A percentile compares a stretch with the other conserved stretches of the same genome.
Conservation (phyloP, 1,284 basidiomycete genomes). For the Xanthoconium separans region DNA sequence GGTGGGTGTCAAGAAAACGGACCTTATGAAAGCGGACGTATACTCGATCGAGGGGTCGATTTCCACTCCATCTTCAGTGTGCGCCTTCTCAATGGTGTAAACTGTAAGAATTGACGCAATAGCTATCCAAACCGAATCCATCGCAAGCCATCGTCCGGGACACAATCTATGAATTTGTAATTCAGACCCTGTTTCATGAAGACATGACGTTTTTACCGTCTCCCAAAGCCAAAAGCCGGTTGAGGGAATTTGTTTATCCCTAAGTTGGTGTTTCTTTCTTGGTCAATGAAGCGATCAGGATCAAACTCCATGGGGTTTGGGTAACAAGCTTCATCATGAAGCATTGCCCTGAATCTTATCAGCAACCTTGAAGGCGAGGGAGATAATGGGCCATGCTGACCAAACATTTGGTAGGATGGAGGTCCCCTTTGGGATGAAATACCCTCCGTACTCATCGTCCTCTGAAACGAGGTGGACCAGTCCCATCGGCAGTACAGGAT, state of each 20-base stretch:
- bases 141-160: conserved; percentile 46
- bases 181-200: background rate
- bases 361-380: background rate
- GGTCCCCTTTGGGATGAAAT: conserved; percentile 44
- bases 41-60: conserved; percentile 42
- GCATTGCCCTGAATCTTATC: conserved; percentile 23
- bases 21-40: conserved; percentile 46
- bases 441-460: conserved; percentile 44
- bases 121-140: conserved; percentile 48
- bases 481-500: conserved; percentile 43
- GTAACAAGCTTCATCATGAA: conserved; percentile 25
- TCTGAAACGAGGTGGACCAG: conserved; percentile 38
- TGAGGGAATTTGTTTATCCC: conserved; percentile 30
- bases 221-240: conserved; percentile 42
- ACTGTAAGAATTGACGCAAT: conserved; percentile 45
- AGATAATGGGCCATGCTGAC: conserved; percentile 17
- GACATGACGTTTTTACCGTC: conserved; percentile 34
- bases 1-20: conserved; percentile 5
- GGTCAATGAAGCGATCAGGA: conserved; percentile 24
- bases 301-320: conserved; percentile 24
- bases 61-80: conserved; percentile 41
- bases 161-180: conserved; percentile 35
- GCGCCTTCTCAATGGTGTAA: conserved; percentile 40
- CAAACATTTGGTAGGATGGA: conserved; percentile 45
- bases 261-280: conserved; percentile 20